Evolutionary conservation across 163 green algal species (phyloP), one percentile per base, ranked within the genome.

Genomic region (Chlorella variabilis): DNA sequence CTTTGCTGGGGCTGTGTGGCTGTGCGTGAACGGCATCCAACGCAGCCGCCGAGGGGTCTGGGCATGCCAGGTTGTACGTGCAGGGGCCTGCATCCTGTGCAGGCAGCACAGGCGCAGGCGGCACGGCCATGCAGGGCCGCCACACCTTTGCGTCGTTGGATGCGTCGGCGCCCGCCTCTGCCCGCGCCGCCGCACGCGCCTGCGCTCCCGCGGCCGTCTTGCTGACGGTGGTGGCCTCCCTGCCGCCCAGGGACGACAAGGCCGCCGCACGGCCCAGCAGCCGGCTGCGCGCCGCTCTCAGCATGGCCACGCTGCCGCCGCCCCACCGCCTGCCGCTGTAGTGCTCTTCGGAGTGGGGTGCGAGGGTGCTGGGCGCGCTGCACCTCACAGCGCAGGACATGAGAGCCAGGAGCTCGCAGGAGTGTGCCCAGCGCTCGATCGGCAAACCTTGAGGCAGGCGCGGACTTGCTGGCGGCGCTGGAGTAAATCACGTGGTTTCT

Each of bases 211-310:
- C 78, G 6, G 45, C 54, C 39, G 54, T 36, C 58, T 70, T 68
- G 65, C 42, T 83, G 31, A 34, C 78, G 8, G 38, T 65, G 0
- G 29, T 66, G 6, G n/a, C n/a, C 4, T 45, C 41, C 33, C 31
- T 3, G 29, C 61, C 4, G 45, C 27, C 11, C 0, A 41, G 56
- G 27, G 73, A 56, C 2, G 73, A 80, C 27, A 80, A 41, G 36
- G 54, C 73, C 2, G 73, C 38, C 21, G 73, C 73, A 18, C 56
- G 73, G 36, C 56, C 54, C 38, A 70, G 73, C 29, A 80, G 36
- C 27, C 73, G 73, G 73, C 56, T 36, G 56, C 65, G 65, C 21
- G 65, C 65, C 25, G 66, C 39, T 36, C 38, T 31, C 54, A 80
- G 56, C 73, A 80, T 80, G 4, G 33, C 11, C 31, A 25, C 54